Percentiles rank a stretch among this genome's conserved stretches.
Conservation (phyloP, 768 basidiomycete genomes). For the Mycena vitilis region DNA sequence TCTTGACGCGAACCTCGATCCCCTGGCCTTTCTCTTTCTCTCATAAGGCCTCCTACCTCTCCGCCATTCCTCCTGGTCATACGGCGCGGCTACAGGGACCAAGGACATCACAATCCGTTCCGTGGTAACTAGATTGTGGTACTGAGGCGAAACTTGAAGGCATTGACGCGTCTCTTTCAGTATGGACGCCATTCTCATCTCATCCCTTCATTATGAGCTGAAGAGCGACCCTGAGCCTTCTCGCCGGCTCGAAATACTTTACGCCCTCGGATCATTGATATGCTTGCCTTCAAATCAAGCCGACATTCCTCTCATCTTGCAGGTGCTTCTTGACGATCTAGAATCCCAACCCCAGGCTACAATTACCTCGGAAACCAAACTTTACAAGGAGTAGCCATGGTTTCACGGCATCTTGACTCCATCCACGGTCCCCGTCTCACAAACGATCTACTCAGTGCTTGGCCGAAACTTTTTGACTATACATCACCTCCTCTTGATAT, state of each 20-base stretch:
- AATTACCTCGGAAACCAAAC: not conserved
- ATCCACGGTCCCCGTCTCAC: slow-evolving; percentile 17
- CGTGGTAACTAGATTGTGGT: too few species aligned
- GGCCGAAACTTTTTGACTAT: slow-evolving; percentile 13
- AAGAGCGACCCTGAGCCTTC: not conserved
- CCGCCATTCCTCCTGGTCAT: too few species aligned
- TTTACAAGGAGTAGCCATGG: not conserved
- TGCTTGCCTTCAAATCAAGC: slow-evolving; percentile 5
- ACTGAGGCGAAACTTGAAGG: too few species aligned
- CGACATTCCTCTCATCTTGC: slow-evolving; percentile 13
- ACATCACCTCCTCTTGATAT: not conserved
- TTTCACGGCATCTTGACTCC: slow-evolving; percentile 9
- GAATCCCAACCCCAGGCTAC: not conserved
- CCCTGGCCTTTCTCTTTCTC: too few species aligned
- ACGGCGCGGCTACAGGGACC: too few species aligned
- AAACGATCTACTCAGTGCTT: slow-evolving; percentile 2
- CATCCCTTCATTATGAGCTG: slow-evolving; percentile 2
- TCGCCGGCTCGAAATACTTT: slow-evolving; percentile 5
- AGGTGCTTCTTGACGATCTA: slow-evolving; percentile 13
- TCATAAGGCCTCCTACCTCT: too few species aligned
- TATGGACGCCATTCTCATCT: not conserved
- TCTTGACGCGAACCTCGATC: too few species aligned
- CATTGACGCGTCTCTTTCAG: not conserved
- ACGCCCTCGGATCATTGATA: slow-evolving; percentile 11
- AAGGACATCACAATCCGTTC: too few species aligned